phyloP scores from a whole-genome alignment of 192 early-diverging fungal species.

The Lunasporangiospora selenospora region DNA sequence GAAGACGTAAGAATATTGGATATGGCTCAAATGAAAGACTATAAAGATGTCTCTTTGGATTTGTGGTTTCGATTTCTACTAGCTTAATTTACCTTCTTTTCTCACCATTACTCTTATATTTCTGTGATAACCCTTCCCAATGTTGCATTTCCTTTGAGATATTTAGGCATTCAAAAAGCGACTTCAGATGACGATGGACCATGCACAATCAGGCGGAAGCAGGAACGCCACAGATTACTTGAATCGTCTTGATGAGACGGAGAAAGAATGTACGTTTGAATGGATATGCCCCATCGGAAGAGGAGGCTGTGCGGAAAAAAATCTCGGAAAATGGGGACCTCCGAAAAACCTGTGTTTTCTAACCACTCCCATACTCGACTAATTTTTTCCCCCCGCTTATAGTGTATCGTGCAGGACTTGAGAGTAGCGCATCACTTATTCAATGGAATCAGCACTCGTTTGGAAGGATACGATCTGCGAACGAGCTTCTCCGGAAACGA shows the following conservation, averaged over 20 bases:
- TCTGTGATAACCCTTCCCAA: too few relatives aligned
- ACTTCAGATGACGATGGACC: conserved; percentile 53
- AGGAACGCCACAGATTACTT: conserved; percentile 48
- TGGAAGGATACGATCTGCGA: conserved; percentile 45
- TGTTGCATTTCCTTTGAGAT: too few relatives aligned
- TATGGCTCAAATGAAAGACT: neutral
- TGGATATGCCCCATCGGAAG: too few relatives aligned
- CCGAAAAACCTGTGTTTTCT: too few relatives aligned
- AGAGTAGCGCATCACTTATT: conserved; percentile 33
- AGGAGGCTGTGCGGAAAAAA: too few relatives aligned
- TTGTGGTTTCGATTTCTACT: neutral
- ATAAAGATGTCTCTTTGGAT: neutral
- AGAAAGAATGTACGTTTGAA: conserved; percentile 47
- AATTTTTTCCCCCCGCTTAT: too few relatives aligned
- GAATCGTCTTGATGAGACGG: conserved; percentile 56
- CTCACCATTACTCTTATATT: too few relatives aligned
- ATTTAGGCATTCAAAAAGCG: conserved; percentile 51
- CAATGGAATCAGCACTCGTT: conserved; percentile 46
- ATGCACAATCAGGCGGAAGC: conserved; percentile 49
- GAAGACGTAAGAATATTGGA: conserved; percentile 18
- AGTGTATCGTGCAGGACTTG: conserved; percentile 39
- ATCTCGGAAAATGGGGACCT: too few relatives aligned
- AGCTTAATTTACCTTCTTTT: neutral
- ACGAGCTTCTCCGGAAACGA: conserved; percentile 24
- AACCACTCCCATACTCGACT: too few relatives aligned